Base-by-base conservation (phyloP, 352 stramenopile genomes). In the Globisporangium okanoganense region DNA sequence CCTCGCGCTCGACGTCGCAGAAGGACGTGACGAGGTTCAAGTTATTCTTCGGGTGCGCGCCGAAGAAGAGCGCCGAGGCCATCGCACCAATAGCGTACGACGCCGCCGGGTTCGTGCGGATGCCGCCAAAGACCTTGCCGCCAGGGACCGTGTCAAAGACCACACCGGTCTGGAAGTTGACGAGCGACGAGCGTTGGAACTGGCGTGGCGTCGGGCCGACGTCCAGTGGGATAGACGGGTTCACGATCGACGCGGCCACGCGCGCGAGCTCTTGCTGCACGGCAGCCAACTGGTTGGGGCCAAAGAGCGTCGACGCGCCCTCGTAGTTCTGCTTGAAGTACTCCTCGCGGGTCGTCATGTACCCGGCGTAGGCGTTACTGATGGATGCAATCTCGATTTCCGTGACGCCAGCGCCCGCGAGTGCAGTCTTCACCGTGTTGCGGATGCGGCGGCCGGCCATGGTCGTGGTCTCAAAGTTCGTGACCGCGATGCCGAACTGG, bases 251-350 rank as follows among this genome's bases (percentile, higher is more conserved):
- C 10, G 41, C 52, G 0, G 72, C 71, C 0, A 85, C 75, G 22
- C 75, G 72, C 8, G 58, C 49, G 13, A 87, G 51, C 48, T 89
- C 75, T 27, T 90, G 76, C 44, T 84, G 73, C 20, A 89, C 69
- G 1, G 73, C 82, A 9, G 58, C 71, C 24, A 91, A 51, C 44
- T 89, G 80, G 35, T 90, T 88, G 1, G 79, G 80, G 12, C 80
- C 82, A 35, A 90, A 89, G 13, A 88, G 66, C 24, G 82, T 92
- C 5, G 78, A 92, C 24, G 82, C 76, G 22, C 82, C 82, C 62
- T 92, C 82, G 58, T 92, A 92, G 56, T 87, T 54, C 58, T 91
- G 82, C 6, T 60, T 68, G 2, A 77, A 44, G 56, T 90, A 91
- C 55, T 91, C 82, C 40, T 89, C 80, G 5, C 58, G 58, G 2